Percentiles rank a stretch among this genome's conserved stretches.
Conservation (phyloP, 2,329 filamentous ascomycete species). For the Pezicula neosporulosa region DNA sequence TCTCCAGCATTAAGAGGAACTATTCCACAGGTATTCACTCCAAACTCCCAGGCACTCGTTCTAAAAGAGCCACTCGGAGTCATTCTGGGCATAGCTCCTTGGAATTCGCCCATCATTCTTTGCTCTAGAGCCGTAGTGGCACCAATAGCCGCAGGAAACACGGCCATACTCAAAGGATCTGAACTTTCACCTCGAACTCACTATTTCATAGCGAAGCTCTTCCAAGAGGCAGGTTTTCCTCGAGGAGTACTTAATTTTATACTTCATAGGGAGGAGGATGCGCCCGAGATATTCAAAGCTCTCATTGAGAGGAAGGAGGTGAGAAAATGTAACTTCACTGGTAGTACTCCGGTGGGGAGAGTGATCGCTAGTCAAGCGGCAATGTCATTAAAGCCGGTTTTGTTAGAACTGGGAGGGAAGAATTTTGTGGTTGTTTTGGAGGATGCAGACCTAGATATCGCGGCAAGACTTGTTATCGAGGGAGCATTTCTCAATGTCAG, state of each 20-base stretch:
- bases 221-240: constrained; percentile 39
- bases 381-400: constrained; percentile 38
- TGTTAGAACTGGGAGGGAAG: constrained; percentile 48
- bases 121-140: constrained; percentile 15
- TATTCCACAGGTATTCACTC: background rate
- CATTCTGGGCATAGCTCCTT: constrained; percentile 27
- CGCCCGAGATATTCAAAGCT: constrained; percentile 29
- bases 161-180: constrained; percentile 27
- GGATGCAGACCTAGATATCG: constrained; percentile 39
- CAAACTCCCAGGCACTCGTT: constrained; percentile 5
- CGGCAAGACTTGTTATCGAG: constrained; percentile 15
- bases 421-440: constrained; percentile 37
- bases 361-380: constrained; percentile 34
- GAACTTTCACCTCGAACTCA: constrained; percentile 30
- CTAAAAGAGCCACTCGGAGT: constrained; percentile 26
- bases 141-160: constrained; percentile 21
- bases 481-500: constrained; percentile 28
- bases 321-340: constrained; percentile 41
- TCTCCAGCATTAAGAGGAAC: background rate
- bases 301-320: constrained; percentile 34
- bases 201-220: constrained; percentile 30
- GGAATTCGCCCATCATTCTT: constrained; percentile 26
- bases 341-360: constrained; percentile 38
- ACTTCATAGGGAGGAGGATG: constrained; percentile 28
- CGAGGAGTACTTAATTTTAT: constrained; percentile 37